Base-by-base conservation (phyloP, 2,329 filamentous ascomycete genomes). In the Westerdykella aurantiaca region DNA sequence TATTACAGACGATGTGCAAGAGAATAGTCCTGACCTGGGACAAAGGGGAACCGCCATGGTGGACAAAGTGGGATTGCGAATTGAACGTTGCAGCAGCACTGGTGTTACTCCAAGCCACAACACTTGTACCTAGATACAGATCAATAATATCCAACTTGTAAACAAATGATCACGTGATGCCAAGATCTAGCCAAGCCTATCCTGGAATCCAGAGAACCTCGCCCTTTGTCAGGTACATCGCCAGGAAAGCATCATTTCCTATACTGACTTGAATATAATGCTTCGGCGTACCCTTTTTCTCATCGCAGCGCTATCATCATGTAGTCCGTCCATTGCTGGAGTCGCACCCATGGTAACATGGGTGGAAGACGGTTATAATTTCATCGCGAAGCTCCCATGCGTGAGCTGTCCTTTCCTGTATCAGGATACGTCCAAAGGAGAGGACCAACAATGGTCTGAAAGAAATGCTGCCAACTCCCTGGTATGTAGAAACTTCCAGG, bases 381-480 rank as follows among this genome's bases (percentile, higher is more conserved):
- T 61, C 42, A 55, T 66, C 35, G 60, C 57, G 41, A 66, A 64
- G 43, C 43, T 66, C 6, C 60, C 60, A 9, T 66, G 62, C 37
- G 23, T 51, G n/a, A 59, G 50, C 21, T 66, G 63, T 45, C 61
- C 63, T 4, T 64, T 60, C 34, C 38, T 66, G 18, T 58, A 56
- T 34, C 59, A 64, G 35, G 60, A 63, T 44, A 57, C 55, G 1
- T 60, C 57, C 0, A 41, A 50, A 21, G 60, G 57, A 16, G 46
- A 37, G 9, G 41, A 61, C 38, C 53, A 48, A 33, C 49, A 50
- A 4, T 66, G 63, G 63, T 43, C 42, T 18, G 41, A 53, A 35
- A 52, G 53, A 23, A 45, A 52, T 14, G 58, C 64, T 37, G 43
- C 55, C 5, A 66, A 61, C 39, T 57, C 57, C 41, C 42, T 66